Base-by-base conservation (phyloP, 495 filamentous ascomycete genomes). In the Pyrenopolyporus hunteri region DNA sequence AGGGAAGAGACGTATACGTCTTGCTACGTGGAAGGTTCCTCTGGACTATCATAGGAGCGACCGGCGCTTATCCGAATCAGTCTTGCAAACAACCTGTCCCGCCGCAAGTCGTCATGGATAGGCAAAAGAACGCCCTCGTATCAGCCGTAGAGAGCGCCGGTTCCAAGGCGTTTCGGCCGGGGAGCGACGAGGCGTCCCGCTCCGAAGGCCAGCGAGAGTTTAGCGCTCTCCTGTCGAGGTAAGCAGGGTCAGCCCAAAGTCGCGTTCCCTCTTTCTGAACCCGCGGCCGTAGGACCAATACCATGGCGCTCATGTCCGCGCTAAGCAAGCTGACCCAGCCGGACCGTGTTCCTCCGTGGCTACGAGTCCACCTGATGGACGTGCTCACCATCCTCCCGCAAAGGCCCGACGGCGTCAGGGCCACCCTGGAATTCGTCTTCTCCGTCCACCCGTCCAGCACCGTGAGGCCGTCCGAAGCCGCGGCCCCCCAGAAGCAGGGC, bases 391-490 rank as follows among this genome's bases (percentile, higher is more conserved):
- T 77, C 13, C 64, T 92, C 11, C 88, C 90, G 2, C 78, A 91
- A n/a, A 80, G 89, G 1, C 70, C 79, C 0, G 75, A 80, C 33
- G 90, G 89, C 2, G 86, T 92, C 3, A 70, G 88, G 14, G 80
- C 86, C 32, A 87, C 84, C 0, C 81, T 93, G 37, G 82, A 90
- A 64, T 92, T 92, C 63, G 78, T 92, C 76, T 69, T 88, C 74
- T 66, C 85, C 65, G 78, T 84, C 67, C 75, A 84, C 71, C 69
- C 86, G 57, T 74, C 76, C 9, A 77, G 76, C 48, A 73, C 74
- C 7, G 70, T 73, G 29, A 70, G 57, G 31, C 28, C 55, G 8
- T 70, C 74, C 25, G 76, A 81, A 57, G 74, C 72, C 1, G 71
- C 67, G 6, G 63, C 65, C 4, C 72, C 74, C 2, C 74, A 79